Conservation (phyloP, 2,329 filamentous ascomycete genomes). For the Graphiopsis chlorocephala region DNA sequence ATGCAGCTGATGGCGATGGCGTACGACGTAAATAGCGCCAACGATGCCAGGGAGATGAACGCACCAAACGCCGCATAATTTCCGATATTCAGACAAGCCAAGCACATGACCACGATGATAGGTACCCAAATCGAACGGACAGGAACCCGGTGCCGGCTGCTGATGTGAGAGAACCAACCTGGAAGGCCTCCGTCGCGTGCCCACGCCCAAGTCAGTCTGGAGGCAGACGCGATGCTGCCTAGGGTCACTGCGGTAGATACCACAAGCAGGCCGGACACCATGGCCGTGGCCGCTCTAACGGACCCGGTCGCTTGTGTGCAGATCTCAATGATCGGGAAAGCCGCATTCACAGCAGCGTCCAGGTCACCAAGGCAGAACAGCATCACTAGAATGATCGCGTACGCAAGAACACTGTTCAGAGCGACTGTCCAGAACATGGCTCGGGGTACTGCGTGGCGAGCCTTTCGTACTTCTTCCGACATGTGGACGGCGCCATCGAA, state of each 20-base stretch:
- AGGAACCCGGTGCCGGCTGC: slow-evolving; percentile 21
- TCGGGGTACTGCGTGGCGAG: slow-evolving; percentile 23
- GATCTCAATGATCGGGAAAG: slow-evolving; percentile 25
- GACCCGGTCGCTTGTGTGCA: slow-evolving; percentile 24
- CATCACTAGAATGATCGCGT: slow-evolving; percentile 23
- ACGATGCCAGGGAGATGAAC: slow-evolving; percentile 25
- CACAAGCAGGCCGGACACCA: slow-evolving; percentile 22
- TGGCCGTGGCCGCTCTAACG: slow-evolving; percentile 20
- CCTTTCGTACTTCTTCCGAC: slow-evolving; percentile 23
- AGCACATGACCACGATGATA: slow-evolving; percentile 22
- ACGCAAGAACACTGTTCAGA: slow-evolving; percentile 25
- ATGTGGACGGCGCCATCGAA: slow-evolving; percentile 25
- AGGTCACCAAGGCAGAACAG: slow-evolving; percentile 24
- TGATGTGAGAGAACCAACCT: slow-evolving; percentile 25
- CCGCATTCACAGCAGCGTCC: slow-evolving; percentile 21
- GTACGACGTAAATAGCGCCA: slow-evolving; percentile 28
- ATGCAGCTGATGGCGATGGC: slow-evolving; percentile 27
- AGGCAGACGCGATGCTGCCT: slow-evolving; percentile 23
- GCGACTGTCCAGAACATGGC: slow-evolving; percentile 26
- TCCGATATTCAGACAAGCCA: slow-evolving; percentile 25
- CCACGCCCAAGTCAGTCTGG: slow-evolving; percentile 28
- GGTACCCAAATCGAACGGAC: slow-evolving; percentile 26
- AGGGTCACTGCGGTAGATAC: slow-evolving; percentile 25
- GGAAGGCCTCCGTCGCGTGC: slow-evolving; percentile 28
- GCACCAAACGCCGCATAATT: slow-evolving; percentile 23